Evolutionary conservation across 108 stramenopile species (phyloP).

Genomic region (Chaetoceros muelleri): DNA sequence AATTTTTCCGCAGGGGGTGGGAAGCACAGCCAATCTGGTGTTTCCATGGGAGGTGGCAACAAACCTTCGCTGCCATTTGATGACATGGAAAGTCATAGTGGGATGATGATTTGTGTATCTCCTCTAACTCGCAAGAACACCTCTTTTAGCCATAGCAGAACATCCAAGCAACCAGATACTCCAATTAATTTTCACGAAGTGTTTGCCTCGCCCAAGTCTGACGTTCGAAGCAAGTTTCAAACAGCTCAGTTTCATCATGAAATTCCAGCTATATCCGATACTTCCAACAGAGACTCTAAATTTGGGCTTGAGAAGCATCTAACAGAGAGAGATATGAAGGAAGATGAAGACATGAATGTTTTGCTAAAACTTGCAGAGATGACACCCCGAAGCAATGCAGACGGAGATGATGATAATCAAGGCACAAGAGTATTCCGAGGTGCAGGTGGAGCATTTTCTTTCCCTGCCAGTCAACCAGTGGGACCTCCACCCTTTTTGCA

Average conservation of each 20-base stretch:
- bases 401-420: slow-evolving; percentile 1
- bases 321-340: slow-evolving; percentile 63
- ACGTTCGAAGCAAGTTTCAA: slow-evolving; percentile 6
- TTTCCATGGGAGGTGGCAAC: slow-evolving; percentile 22
- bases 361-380: slow-evolving; percentile 66
- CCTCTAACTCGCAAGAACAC: slow-evolving; percentile 44
- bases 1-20: slow-evolving; percentile 23
- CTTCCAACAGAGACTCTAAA: slow-evolving; percentile 42
- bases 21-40: slow-evolving; percentile 6
- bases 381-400: slow-evolving; percentile 25
- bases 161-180: slow-evolving; percentile 20
- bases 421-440: slow-evolving; percentile 1
- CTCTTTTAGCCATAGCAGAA: slow-evolving; percentile 1
- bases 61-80: slow-evolving; percentile 7
- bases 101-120: slow-evolving; percentile 76
- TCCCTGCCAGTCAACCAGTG: background rate
- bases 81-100: slow-evolving; percentile 3
- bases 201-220: slow-evolving; percentile 47
- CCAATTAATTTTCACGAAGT: slow-evolving; percentile 69
- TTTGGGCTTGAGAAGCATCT: slow-evolving; percentile 43
- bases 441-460: background rate
- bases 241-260: slow-evolving; percentile 5
- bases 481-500: background rate
- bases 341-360: slow-evolving; percentile 79
- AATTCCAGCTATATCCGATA: slow-evolving; percentile 10